These are phyloP conservation scores for Apiospora kogelbergensis DNA, from an alignment of 2,329 filamentous ascomycete genomes.

Conservation along the genomic window DNA sequence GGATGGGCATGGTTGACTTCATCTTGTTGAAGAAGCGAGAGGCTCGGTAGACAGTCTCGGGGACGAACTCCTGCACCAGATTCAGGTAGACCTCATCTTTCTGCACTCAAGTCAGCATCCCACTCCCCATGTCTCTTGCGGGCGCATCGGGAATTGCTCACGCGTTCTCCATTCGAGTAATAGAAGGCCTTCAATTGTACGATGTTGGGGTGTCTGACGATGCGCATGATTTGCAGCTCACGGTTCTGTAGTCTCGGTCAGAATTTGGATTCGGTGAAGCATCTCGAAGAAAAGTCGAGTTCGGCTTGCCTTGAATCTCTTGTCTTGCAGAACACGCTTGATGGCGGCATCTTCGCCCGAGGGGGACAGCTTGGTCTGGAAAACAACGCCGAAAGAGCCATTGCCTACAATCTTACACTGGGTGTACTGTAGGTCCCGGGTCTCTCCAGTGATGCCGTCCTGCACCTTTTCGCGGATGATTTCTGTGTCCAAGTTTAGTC, in stretches of 20 bases:
- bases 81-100: conserved; percentile 99
- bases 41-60: conserved; percentile 96
- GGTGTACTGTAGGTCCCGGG: conserved; percentile 94
- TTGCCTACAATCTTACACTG: conserved; percentile 99
- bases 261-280: background rate
- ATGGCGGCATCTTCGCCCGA: conserved; percentile 98
- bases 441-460: conserved; percentile 95
- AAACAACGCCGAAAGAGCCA: conserved; percentile 97
- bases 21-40: conserved; percentile 99
- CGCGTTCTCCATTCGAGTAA: conserved; percentile 97
- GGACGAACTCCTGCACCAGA: conserved; percentile 95
- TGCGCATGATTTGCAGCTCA: conserved; percentile 99
- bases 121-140: conserved; percentile 13
- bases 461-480: conserved; percentile 98
- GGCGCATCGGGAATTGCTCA: conserved; percentile 43
- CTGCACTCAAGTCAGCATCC: conserved; percentile 41
- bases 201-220: conserved; percentile 97
- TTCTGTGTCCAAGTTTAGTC: conserved; percentile 48
- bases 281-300: too few species aligned
- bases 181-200: conserved; percentile 99
- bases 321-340: conserved; percentile 98
- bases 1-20: conserved; percentile 98
- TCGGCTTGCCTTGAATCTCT: conserved; percentile 86
- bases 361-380: conserved; percentile 98
- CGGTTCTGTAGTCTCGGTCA: conserved; percentile 68